Conservation (phyloP, 2,329 filamentous ascomycete genomes). For the Phoma sp. region DNA sequence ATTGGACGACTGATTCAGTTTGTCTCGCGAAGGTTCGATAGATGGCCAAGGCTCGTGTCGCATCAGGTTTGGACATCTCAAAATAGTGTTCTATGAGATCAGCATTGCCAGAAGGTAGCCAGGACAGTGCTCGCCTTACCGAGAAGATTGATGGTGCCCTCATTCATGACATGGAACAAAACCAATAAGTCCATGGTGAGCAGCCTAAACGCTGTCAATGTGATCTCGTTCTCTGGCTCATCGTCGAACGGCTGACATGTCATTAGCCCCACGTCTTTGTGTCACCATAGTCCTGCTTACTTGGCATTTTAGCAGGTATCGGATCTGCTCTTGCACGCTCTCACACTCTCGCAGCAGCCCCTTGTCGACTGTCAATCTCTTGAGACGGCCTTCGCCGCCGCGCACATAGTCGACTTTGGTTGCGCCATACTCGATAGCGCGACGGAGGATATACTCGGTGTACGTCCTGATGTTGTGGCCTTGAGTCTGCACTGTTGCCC, state of each 20-base stretch:
- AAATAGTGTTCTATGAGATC: conserved; percentile 82
- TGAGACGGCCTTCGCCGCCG: conserved; percentile 78
- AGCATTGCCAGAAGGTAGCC: conserved; percentile 16
- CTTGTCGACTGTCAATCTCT: conserved; percentile 87
- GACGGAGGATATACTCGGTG: conserved; percentile 81
- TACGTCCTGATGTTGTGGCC: conserved; percentile 94
- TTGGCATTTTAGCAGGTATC: conserved; percentile 85
- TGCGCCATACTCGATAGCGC: conserved; percentile 80
- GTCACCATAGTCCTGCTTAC: conserved; percentile 57
- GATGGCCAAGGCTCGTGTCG: conserved; percentile 86
- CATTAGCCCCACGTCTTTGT: not conserved
- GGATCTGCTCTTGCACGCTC: conserved; percentile 84
- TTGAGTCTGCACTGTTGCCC: conserved; percentile 83
- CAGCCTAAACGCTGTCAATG: conserved; percentile 88
- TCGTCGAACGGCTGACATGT: conserved; percentile 74
- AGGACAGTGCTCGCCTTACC: conserved; percentile 60
- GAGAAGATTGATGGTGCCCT: conserved; percentile 94
- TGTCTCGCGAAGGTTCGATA: conserved; percentile 92
- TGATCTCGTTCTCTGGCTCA: conserved; percentile 96
- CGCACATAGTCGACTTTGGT: conserved; percentile 91
- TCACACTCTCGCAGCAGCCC: conserved; percentile 92
- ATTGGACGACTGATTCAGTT: conserved; percentile 91
- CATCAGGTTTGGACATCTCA: conserved; percentile 94
- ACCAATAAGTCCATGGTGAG: conserved; percentile 88
- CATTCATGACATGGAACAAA: conserved; percentile 93